Evolutionary conservation across 2,329 filamentous ascomycete species (phyloP), one percentile per base, ranked within the genome.

Genomic region (Tricladium varicosporioides): DNA sequence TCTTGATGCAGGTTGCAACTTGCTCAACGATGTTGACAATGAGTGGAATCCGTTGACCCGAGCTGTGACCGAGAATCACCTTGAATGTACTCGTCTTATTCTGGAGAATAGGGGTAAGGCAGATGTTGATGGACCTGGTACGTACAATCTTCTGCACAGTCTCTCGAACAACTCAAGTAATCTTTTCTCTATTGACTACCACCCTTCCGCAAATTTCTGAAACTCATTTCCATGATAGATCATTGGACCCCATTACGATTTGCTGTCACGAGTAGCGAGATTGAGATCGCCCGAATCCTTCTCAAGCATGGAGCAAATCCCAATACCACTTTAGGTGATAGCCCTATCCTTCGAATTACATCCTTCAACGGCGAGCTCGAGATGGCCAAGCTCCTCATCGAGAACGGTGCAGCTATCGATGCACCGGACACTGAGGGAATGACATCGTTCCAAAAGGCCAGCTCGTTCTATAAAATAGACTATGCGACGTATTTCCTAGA

Each of bases 341-440:
- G 16, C 11, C 43, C 43, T n/a, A 46, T 46, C n/a, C 18, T 46
- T 5, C 43, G 16, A 15, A 46, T 46, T 4, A 40, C 36, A 2
- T 40, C 45, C 27, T 48, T 2, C 15, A 13, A 15, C n/a, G 52
- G 52, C 15, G 16, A 47, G 14, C 3, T 54, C n/a, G 44, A 47
- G 48, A 16, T 51, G 11, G 49, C 22, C 16, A 51, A 51, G 16
- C 32, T 54, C 10, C 51, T 54, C 31, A 22, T 54, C 10, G 51
- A 54, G 4, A 16, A 19, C 9, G 51, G 51, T 14, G 51, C 51
- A n/a, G 44, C 31, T 11, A 27, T 54, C n/a, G 27, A 54, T 31
- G 36, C 43, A 2, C 11, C 16, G 5, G 43, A 49, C 16, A 14
- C 44, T 19, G 14, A 36, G 5, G 43, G 15, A 3, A 46, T n/a